These are phyloP conservation scores for Aspergillus taichungensis DNA, from an alignment of 495 filamentous ascomycete species.

Conservation along the genomic window DNA sequence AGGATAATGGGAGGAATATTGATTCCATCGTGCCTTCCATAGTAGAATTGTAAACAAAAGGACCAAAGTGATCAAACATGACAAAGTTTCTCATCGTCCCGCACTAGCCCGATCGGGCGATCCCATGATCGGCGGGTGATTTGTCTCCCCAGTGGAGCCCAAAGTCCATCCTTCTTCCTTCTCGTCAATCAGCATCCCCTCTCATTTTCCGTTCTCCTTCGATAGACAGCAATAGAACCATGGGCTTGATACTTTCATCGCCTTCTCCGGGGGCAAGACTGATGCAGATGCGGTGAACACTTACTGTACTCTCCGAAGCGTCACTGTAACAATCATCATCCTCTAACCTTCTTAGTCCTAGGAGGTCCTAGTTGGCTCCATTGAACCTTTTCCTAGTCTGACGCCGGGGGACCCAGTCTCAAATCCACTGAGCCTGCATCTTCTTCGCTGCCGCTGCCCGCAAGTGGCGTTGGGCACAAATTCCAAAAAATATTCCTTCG, in stretches of 20 bases:
- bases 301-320: no score
- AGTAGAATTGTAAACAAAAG: no score
- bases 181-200: conserved; percentile 2
- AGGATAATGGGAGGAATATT: no score
- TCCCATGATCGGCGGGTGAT: conserved; percentile 15
- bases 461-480: conserved; percentile 34
- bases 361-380: conserved; percentile 7
- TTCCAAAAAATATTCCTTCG: conserved; percentile 1
- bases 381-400: neutral
- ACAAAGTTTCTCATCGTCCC: no score
- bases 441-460: conserved; percentile 26
- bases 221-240: no score
- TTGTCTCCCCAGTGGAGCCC: conserved; percentile 7
- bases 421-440: conserved; percentile 19
- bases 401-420: conserved; percentile 9
- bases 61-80: no score
- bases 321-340: neutral
- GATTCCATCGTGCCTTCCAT: no score
- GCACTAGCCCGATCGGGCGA: conserved; percentile 4
- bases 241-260: no score
- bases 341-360: neutral
- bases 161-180: neutral
- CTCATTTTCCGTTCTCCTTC: neutral
- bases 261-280: no score
- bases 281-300: no score